These are phyloP conservation scores for Alternaria longipes DNA, from an alignment of 2,329 filamentous ascomycete genomes.

Conservation along the genomic window DNA sequence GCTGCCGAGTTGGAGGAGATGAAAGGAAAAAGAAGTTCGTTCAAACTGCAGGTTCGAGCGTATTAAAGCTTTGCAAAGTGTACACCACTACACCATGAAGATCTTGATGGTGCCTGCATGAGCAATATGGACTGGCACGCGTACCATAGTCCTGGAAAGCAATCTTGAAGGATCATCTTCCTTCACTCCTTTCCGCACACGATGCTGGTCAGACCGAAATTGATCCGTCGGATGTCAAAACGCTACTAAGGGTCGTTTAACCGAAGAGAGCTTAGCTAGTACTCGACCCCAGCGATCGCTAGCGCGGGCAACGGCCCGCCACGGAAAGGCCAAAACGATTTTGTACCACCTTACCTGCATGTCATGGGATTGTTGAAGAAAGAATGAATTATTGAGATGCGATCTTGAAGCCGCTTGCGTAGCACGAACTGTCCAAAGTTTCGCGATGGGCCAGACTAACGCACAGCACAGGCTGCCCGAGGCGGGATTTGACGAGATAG, in stretches of 20 bases:
- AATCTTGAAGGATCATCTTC: neutral
- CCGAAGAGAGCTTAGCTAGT: neutral
- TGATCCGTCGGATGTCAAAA: slow-evolving; percentile 2
- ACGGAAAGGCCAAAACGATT: slow-evolving; percentile 3
- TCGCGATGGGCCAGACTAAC: neutral
- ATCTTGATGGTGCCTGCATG: neutral
- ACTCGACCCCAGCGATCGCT: neutral
- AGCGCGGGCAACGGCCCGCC: slow-evolving; percentile 3
- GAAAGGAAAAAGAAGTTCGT: neutral
- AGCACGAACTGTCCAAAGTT: slow-evolving; percentile 4
- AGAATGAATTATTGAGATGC: neutral
- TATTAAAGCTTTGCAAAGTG: neutral
- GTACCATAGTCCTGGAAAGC: neutral
- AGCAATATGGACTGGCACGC: neutral
- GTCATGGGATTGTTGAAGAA: neutral
- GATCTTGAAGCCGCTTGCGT: neutral
- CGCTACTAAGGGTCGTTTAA: neutral
- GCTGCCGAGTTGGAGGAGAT: neutral
- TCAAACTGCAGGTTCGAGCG: neutral
- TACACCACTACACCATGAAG: neutral
- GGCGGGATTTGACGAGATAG: slow-evolving; percentile 1
- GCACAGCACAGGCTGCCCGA: neutral
- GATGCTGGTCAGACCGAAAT: neutral
- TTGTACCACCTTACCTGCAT: neutral
- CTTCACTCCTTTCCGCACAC: neutral